phyloP scores from a whole-genome alignment of 495 filamentous ascomycete species.

The Penicillium angulare region DNA sequence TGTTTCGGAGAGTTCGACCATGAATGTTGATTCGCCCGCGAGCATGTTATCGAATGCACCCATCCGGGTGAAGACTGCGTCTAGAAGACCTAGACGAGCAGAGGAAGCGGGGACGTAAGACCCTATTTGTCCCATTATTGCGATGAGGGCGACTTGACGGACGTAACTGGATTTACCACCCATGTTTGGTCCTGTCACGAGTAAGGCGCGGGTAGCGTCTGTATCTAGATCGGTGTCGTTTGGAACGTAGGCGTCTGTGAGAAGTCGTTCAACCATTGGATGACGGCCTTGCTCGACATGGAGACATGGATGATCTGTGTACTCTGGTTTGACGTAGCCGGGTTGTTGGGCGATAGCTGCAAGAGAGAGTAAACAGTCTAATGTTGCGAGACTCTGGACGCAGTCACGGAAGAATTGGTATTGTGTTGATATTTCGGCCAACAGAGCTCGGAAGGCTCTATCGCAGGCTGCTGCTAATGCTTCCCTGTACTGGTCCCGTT shows the following conservation, averaged over 20 bases:
- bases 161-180: constrained; percentile 96
- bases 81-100: constrained; percentile 74
- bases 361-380: constrained; percentile 89
- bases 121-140: constrained; percentile 92
- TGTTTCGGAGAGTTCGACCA: constrained; percentile 95
- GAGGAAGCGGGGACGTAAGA: constrained; percentile 84
- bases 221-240: constrained; percentile 74
- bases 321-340: constrained; percentile 85
- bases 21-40: constrained; percentile 92
- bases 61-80: constrained; percentile 95
- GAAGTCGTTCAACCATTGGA: constrained; percentile 92
- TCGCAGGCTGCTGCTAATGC: constrained; percentile 90
- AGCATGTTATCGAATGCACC: constrained; percentile 97
- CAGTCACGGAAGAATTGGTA: constrained; percentile 90
- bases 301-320: constrained; percentile 67
- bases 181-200: constrained; percentile 98
- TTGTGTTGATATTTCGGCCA: constrained; percentile 68
- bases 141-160: constrained; percentile 84
- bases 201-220: constrained; percentile 66
- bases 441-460: constrained; percentile 68
- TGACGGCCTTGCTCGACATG: constrained; percentile 77
- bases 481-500: constrained; percentile 95
- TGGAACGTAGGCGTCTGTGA: constrained; percentile 86
- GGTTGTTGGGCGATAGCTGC: constrained; percentile 80
- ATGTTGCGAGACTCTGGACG: constrained; percentile 77